Evolutionary conservation across 2,329 filamentous ascomycete species (phyloP), one percentile per base, ranked within the genome.

Genomic region (Aspergillus texensis): DNA sequence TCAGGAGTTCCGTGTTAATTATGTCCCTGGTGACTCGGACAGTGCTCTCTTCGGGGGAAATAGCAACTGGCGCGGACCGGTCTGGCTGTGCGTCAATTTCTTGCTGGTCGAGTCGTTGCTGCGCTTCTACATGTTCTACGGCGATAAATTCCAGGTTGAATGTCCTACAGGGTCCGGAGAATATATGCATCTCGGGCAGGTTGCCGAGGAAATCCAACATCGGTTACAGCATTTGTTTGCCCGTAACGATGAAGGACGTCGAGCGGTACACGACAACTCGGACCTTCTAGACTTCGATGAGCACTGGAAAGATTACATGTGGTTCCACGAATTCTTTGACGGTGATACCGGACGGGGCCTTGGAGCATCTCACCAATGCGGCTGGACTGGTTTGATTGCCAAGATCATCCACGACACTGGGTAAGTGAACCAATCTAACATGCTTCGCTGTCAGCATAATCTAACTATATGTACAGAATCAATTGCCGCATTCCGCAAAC

Each of bases 311-410:
- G 94, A 96, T 72, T 88, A 94, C 73, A 83, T 98, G 71, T 97
- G 93, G 92, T 98, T 96, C 84, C 91, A 96, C 75, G 94, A 98
- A 77, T 98, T 96, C 84, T 98, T 98, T 75, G 94, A 98, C 74
- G 94, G 93, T 45, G 94, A 98, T 76, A 89, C 85, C 57, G 94
- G 94, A 16, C 90, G 93, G 69, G 94, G 95, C 19, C 85, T 98
- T 1, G 94, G 94, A 62, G 93, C 94, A 43, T 94, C 90, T 55
- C 95, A 98, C 78, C 95, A 98, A 78, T 97, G 93, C 74, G 94
- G 94, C 57, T 98, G 95, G 94, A 97, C 94, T 43, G 94, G 94
- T 28, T 80, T 98, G 69, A 93, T 98, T 76, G 94, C 94, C 30
- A 94, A 96, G 79, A 91, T 98, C 88, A 98, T 98, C 64, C 94